A percentile compares a stretch with the other conserved stretches of the same genome.
phyloP scores from a whole-genome alignment of 148 eudicot genomes.

The Rhododendron griersonianum region DNA sequence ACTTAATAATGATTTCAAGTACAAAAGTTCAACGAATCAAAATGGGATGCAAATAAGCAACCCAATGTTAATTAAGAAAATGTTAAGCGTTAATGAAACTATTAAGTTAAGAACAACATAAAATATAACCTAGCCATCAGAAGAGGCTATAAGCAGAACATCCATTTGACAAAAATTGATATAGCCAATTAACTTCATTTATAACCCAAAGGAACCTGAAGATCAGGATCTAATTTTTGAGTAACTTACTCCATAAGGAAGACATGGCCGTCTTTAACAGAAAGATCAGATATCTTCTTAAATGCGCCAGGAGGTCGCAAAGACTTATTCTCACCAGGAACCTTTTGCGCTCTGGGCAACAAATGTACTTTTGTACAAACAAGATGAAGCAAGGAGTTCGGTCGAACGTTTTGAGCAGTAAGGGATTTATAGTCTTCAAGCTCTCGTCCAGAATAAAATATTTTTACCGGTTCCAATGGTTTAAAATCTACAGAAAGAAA shows the following conservation, averaged over 20 bases:
- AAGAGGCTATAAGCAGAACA: background rate
- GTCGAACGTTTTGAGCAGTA: constrained; percentile 66
- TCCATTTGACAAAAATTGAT: background rate
- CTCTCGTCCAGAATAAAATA: constrained; percentile 73
- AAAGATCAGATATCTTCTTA: constrained; percentile 92
- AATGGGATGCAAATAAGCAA: background rate
- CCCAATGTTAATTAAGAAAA: background rate
- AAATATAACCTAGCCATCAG: background rate
- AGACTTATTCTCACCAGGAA: constrained; percentile 89
- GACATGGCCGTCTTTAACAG: constrained; percentile 93
- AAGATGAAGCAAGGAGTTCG: constrained; percentile 31
- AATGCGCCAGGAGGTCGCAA: constrained; percentile 98
- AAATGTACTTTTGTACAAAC: constrained; percentile 78
- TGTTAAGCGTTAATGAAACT: background rate
- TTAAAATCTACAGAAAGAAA: constrained; percentile 50
- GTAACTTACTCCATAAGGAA: constrained; percentile 91
- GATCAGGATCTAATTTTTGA: background rate
- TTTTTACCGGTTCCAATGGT: constrained; percentile 65
- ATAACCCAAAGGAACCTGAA: background rate
- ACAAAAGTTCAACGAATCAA: background rate
- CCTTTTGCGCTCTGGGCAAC: constrained; percentile 67
- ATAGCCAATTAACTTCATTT: background rate
- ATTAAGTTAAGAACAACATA: background rate
- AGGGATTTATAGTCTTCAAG: constrained; percentile 73
- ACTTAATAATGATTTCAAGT: background rate